Conservation (phyloP, 2,329 filamentous ascomycete species). For the Achaetomium macrosporum region DNA sequence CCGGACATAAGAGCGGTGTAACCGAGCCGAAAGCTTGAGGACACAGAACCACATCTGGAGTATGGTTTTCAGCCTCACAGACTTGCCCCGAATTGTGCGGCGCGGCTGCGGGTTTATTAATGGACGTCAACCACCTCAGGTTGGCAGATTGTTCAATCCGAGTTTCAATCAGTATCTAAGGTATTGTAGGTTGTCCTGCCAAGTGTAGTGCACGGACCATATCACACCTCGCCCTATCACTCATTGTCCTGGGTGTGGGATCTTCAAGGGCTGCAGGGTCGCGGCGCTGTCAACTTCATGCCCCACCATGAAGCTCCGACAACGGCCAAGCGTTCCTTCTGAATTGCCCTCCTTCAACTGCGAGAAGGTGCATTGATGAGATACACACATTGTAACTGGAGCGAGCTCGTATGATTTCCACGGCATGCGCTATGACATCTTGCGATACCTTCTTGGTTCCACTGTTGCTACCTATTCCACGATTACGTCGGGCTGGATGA, state of each 20-base stretch:
- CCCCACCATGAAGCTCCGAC: slow-evolving; percentile 3
- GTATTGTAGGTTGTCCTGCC: not conserved
- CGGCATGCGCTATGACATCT: not conserved
- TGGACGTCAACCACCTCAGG: not conserved
- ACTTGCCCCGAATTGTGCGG: not conserved
- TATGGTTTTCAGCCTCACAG: not conserved
- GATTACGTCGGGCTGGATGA: too few species aligned
- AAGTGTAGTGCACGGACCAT: not conserved
- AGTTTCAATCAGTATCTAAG: not conserved
- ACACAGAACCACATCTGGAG: too few species aligned
- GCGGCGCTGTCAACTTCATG: too few species aligned
- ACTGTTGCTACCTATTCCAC: not conserved
- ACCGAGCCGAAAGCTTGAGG: too few species aligned
- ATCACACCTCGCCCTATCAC: too few species aligned
- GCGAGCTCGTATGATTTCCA: not conserved
- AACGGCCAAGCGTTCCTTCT: slow-evolving; percentile 3
- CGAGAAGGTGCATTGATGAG: not conserved
- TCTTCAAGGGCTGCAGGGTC: too few species aligned
- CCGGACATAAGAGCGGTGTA: too few species aligned
- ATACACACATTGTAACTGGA: not conserved
- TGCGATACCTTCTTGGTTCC: not conserved
- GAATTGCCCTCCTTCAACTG: not conserved
- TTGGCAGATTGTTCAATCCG: too few species aligned
- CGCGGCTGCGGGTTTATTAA: too few species aligned
- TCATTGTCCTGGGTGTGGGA: too few species aligned